These are phyloP conservation scores for Gracilaria vermiculophylla DNA, from an alignment of 23 red algal genomes.

Conservation along the genomic window DNA sequence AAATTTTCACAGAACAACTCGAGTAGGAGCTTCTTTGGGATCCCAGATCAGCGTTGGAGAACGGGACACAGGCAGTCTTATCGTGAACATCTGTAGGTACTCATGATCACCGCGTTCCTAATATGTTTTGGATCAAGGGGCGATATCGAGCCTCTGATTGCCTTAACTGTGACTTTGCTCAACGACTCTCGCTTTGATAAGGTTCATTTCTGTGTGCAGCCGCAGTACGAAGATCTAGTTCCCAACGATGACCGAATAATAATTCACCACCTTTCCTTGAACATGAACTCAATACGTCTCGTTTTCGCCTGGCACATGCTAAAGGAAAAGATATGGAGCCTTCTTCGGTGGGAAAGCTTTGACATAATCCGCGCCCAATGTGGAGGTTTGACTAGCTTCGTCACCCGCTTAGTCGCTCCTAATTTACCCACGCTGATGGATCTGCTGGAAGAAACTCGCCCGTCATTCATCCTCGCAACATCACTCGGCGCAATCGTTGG, in stretches of 20 bases:
- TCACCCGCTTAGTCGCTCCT: background rate
- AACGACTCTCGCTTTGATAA: background rate
- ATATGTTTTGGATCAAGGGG: conserved; percentile 7
- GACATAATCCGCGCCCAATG: conserved; percentile 1
- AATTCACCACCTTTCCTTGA: background rate
- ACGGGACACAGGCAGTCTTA: background rate
- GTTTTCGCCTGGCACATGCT: background rate
- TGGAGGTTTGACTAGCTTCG: background rate
- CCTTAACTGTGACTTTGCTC: conserved; percentile 1
- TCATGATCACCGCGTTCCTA: conserved; percentile 2
- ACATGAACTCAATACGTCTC: background rate
- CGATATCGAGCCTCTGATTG: conserved; percentile 8
- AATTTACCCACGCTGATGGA: background rate
- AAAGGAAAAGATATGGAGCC: background rate
- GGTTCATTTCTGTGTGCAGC: background rate
- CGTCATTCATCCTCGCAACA: background rate
- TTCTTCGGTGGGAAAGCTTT: background rate
- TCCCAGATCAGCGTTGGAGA: too few species aligned
- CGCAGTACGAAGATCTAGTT: background rate
- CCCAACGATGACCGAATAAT: conserved; percentile 14
- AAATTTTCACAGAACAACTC: background rate
- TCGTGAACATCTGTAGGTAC: background rate
- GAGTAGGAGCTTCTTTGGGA: too few species aligned
- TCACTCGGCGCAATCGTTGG: background rate
- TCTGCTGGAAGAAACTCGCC: background rate